Conservation (phyloP, 495 filamentous ascomycete genomes). For the Halenospora varia region DNA sequence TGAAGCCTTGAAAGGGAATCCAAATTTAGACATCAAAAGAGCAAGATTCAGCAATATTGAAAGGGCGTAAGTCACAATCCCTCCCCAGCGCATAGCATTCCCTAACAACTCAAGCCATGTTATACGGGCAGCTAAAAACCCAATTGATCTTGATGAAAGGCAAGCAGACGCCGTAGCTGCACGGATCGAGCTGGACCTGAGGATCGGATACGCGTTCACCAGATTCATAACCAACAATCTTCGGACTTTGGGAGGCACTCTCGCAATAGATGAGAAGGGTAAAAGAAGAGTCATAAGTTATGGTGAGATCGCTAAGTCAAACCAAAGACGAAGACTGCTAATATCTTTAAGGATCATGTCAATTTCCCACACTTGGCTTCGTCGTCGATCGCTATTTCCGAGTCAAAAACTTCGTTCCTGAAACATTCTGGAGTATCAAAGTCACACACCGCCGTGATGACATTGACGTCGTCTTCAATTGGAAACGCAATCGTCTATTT, state of each 20-base stretch:
- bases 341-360: conserved; percentile 69
- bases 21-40: conserved; percentile 70
- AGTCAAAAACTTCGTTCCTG: conserved; percentile 89
- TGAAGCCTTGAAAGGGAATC: conserved; percentile 71
- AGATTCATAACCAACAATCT: conserved; percentile 79
- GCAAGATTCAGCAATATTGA: conserved; percentile 96
- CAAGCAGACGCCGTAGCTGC: conserved; percentile 87
- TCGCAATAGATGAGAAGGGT: conserved; percentile 28
- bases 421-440: conserved; percentile 88
- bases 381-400: conserved; percentile 93
- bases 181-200: conserved; percentile 86
- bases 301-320: conserved; percentile 47
- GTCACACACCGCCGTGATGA: conserved; percentile 73
- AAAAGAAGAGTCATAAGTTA: conserved; percentile 73
- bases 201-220: conserved; percentile 89
- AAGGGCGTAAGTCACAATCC: conserved; percentile 58
- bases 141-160: conserved; percentile 73
- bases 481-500: conserved; percentile 80
- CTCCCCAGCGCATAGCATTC: not conserved
- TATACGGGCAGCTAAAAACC: conserved; percentile 72
- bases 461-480: conserved; percentile 80
- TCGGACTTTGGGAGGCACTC: conserved; percentile 55
- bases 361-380: conserved; percentile 95
- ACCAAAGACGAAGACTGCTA: conserved; percentile 2
- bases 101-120: conserved; percentile 59